Base-by-base conservation (phyloP, 805 yeast species). In the Yarrowia sp. region DNA sequence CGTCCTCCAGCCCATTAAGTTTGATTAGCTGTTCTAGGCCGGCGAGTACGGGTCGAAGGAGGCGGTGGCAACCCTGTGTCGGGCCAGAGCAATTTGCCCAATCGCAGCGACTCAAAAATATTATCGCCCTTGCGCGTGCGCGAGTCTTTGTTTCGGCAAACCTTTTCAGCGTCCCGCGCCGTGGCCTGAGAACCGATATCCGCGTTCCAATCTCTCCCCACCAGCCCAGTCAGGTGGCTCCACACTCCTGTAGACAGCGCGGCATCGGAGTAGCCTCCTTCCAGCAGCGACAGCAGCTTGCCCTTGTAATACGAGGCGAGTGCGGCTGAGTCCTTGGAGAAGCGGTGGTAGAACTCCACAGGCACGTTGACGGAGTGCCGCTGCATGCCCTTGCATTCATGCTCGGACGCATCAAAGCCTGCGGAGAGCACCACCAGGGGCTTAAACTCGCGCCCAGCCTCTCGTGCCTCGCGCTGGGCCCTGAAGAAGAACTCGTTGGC, bases 401-500 rank as follows among this genome's bases (percentile, higher is more conserved):
- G 85, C 70, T 89, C 96, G 16, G 88, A 84, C 2, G 94, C 96
- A 74, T 89, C 96, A 71, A 89, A 90, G 1, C 96, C 96, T 0
- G 96, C 92, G 44, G 96, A 88, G 1, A 89, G 78, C n/a, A 86
- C 80, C 2, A 90, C 82, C 63, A 88, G 66, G 0, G 84, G 82
- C 65, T 79, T 80, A 70, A 82, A 84, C 2, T 78, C 77, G 68
- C 73, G 74, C 64, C 69, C 74, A 64, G 46, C 72, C 44, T 51
- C 71, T 36, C 21, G 69, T 6, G 68, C 66, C 10, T 55, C 62
- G 1, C 51, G 36, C 59, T 64, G 35, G 16, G 71, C 31, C 46
- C 62, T 47, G 68, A 71, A 61, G 69, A 88, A 77, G 67, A 81
- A 89, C 68, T 84, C 85, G 63, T 81, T 81, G 4, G 94, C 96